Percentiles rank a stretch among this genome's conserved stretches.
These are phyloP conservation scores for Botryosphaeria agaves DNA, from an alignment of 2,329 filamentous ascomycete genomes.

Conservation along the genomic window DNA sequence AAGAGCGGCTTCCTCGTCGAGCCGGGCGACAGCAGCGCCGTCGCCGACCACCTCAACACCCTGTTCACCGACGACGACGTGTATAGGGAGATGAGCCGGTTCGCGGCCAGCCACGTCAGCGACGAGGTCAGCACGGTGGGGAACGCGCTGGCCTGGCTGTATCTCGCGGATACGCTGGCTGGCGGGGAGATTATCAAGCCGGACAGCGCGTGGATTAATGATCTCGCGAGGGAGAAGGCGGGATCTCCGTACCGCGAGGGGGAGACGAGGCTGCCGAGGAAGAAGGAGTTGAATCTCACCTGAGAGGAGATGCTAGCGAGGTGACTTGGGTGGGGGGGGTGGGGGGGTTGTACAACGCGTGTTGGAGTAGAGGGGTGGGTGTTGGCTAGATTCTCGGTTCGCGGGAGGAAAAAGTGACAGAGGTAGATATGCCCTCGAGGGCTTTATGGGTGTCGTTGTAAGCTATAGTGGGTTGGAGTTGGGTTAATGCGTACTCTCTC, in stretches of 20 bases:
- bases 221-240: constrained; percentile 52
- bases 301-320: background rate
- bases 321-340: background rate
- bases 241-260: constrained; percentile 37
- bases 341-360: background rate
- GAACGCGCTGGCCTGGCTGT: constrained; percentile 61
- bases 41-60: constrained; percentile 47
- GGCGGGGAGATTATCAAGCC: constrained; percentile 40
- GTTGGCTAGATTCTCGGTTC: no score
- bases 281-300: background rate
- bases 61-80: constrained; percentile 48
- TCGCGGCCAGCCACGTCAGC: constrained; percentile 48
- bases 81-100: constrained; percentile 47
- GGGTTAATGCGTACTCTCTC: no score
- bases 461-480: no score
- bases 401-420: no score
- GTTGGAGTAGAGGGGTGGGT: no score
- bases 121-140: constrained; percentile 73
- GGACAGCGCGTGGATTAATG: constrained; percentile 51
- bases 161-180: constrained; percentile 50
- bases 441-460: no score
- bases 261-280: constrained; percentile 43
- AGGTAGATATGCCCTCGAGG: no score
- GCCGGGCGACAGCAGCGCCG: constrained; percentile 49
- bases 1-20: constrained; percentile 61